These are phyloP conservation scores for Camellia sinensis DNA, from an alignment of 148 eudicot species.

Conservation along the genomic window DNA sequence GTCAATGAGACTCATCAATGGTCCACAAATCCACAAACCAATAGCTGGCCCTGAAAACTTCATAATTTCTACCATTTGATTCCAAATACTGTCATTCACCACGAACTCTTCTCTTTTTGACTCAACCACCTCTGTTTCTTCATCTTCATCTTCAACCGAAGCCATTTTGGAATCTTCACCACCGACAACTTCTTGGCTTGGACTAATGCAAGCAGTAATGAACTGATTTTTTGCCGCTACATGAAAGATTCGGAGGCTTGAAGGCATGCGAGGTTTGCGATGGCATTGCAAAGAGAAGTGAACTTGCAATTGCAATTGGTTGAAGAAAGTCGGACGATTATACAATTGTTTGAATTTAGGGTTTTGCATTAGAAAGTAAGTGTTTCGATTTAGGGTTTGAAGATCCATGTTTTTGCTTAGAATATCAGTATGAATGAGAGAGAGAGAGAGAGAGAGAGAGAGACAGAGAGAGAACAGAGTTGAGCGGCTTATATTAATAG, in stretches of 20 bases:
- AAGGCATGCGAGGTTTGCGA: background rate
- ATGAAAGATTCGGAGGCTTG: background rate
- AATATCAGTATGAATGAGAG: background rate
- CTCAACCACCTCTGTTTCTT: constrained; percentile 14
- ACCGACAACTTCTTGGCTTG: constrained; percentile 23
- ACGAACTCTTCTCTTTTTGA: constrained; percentile 30
- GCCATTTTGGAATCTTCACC: constrained; percentile 16
- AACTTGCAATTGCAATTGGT: constrained; percentile 1
- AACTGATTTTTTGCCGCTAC: background rate
- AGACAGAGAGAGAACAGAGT: background rate
- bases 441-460: background rate
- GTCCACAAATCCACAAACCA: constrained; percentile 89
- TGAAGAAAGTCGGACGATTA: background rate
- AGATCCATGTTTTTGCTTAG: constrained; percentile 10
- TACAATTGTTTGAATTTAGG: constrained; percentile 6
- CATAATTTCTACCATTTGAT: constrained; percentile 62
- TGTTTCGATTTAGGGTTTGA: constrained; percentile 20
- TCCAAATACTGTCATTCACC: constrained; percentile 52
- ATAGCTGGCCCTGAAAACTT: constrained; percentile 91
- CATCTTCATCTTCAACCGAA: constrained; percentile 14
- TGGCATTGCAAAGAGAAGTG: background rate
- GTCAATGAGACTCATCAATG: constrained; percentile 90
- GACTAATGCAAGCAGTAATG: constrained; percentile 27
- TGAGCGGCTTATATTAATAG: background rate
- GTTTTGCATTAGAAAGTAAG: background rate